A percentile compares a stretch with the other conserved stretches of the same genome.
Evolutionary conservation across 2,329 filamentous ascomycete species (phyloP).

Genomic region (Epichloe amarillans): DNA sequence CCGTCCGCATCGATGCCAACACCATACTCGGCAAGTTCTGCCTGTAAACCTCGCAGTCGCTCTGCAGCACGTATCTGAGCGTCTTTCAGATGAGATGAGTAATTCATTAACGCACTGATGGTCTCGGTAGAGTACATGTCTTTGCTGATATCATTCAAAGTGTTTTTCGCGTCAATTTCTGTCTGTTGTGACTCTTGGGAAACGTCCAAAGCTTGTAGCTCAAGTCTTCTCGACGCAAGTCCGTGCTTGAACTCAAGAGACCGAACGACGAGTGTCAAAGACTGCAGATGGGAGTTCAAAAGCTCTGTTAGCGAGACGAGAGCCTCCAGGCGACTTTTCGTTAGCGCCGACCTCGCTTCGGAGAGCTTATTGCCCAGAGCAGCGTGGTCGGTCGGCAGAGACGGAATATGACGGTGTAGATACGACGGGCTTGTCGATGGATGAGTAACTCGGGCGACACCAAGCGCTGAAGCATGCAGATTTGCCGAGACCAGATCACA

Average conservation of each 20-base stretch:
- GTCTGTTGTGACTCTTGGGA: constrained; percentile 29
- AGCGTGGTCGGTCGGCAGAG: constrained; percentile 28
- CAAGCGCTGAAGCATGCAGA: constrained; percentile 35
- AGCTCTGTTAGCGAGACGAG: constrained; percentile 24
- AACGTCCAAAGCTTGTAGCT: constrained; percentile 34
- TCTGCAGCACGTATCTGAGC: constrained; percentile 32
- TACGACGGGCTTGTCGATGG: constrained; percentile 40
- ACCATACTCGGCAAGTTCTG: constrained; percentile 36
- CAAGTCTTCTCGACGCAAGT: constrained; percentile 34
- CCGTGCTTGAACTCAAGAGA: constrained; percentile 43
- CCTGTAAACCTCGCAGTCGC: constrained; percentile 25
- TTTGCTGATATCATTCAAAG: constrained; percentile 20
- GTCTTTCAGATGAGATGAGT: constrained; percentile 35
- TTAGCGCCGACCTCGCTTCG: constrained; percentile 20
- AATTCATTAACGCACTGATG: constrained; percentile 29
- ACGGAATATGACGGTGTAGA: constrained; percentile 43
- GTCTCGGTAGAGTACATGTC: constrained; percentile 34
- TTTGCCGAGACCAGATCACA: constrained; percentile 32
- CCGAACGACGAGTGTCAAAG: constrained; percentile 31
- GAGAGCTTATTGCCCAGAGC: constrained; percentile 22
- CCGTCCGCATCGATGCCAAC: constrained; percentile 23
- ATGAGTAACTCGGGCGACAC: constrained; percentile 33
- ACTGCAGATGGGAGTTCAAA: constrained; percentile 25
- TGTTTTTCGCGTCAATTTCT: constrained; percentile 23
- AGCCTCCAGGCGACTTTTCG: constrained; percentile 24